Conservation (phyloP, 1,284 basidiomycete genomes). For the Trichosporon asahii region DNA sequence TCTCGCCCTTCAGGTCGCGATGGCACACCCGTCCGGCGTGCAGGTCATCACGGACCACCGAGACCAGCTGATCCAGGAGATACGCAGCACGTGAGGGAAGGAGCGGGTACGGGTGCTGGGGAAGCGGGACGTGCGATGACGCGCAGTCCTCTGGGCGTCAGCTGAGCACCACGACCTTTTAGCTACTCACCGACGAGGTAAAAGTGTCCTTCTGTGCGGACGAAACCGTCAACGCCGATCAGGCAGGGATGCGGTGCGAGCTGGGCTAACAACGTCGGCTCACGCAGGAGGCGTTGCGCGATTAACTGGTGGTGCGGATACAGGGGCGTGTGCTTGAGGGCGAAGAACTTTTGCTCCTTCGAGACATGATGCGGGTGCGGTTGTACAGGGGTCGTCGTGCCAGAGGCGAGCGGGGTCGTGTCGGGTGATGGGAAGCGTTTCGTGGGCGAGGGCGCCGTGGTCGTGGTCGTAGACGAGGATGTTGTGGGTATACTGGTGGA, state of each 20-base stretch:
- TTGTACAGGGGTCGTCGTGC: neutral
- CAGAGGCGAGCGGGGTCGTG: neutral
- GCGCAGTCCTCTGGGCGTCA: constrained; percentile 37
- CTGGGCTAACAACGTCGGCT: constrained; percentile 58
- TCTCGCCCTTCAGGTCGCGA: constrained; percentile 58
- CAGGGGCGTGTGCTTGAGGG: constrained; percentile 59
- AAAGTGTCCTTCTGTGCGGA: constrained; percentile 58
- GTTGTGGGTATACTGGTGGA: neutral
- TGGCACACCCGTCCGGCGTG: constrained; percentile 58
- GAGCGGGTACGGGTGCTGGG: constrained; percentile 34
- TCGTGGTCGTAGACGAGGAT: neutral
- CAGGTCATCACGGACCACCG: constrained; percentile 55
- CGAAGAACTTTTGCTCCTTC: constrained; percentile 46
- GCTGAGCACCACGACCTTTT: neutral
- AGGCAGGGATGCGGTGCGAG: constrained; percentile 58
- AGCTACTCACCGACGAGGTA: constrained; percentile 56
- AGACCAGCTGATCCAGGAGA: constrained; percentile 57
- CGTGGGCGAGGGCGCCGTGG: neutral
- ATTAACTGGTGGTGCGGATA: constrained; percentile 60
- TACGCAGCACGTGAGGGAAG: constrained; percentile 55
- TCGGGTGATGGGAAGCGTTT: neutral
- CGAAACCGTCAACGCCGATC: constrained; percentile 57
- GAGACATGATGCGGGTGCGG: neutral
- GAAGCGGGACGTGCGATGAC: constrained; percentile 33
- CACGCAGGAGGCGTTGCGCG: constrained; percentile 56